Conservation (phyloP, 176 grass and related monocot genomes). For the Paspalum vaginatum region DNA sequence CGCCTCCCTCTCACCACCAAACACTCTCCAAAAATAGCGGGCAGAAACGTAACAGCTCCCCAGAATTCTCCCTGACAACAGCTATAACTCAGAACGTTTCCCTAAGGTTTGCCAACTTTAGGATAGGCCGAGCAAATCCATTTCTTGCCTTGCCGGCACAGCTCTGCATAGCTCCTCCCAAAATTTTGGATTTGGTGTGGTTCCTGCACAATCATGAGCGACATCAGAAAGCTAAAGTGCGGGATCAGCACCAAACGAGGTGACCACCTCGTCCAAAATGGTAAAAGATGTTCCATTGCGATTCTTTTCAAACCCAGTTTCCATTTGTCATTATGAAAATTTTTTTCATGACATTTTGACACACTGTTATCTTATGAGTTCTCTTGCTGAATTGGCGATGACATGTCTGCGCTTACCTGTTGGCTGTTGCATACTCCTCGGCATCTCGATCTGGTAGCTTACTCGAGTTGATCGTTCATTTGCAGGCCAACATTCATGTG, state of each 20-base stretch:
- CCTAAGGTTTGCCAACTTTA: constrained; percentile 49
- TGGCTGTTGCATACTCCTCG: too few species aligned
- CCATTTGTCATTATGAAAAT: background rate
- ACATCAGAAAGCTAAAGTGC: constrained; percentile 39
- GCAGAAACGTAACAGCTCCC: constrained; percentile 1
- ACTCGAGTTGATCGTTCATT: background rate
- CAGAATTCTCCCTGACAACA: background rate
- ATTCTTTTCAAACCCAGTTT: background rate
- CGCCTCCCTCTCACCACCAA: constrained; percentile 43
- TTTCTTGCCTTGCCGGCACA: constrained; percentile 36
- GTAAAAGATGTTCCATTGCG: background rate
- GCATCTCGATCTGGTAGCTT: background rate
- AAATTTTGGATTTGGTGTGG: background rate
- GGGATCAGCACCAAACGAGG: constrained; percentile 49
- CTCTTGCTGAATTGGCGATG: background rate
- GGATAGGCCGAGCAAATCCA: constrained; percentile 34
- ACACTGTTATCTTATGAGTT: background rate
- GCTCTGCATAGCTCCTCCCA: constrained; percentile 36
- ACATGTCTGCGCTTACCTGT: background rate
- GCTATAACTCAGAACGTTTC: constrained; percentile 41
- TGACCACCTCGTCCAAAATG: constrained; percentile 34
- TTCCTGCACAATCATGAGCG: constrained; percentile 36
- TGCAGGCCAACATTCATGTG: constrained; percentile 47
- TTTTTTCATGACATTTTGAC: background rate
- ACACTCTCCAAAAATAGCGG: constrained; percentile 40